Evolutionary conservation across 805 yeast genomes (phyloP), one percentile per base, ranked within the genome.

Genomic region (Metschnikowia cubensis): DNA sequence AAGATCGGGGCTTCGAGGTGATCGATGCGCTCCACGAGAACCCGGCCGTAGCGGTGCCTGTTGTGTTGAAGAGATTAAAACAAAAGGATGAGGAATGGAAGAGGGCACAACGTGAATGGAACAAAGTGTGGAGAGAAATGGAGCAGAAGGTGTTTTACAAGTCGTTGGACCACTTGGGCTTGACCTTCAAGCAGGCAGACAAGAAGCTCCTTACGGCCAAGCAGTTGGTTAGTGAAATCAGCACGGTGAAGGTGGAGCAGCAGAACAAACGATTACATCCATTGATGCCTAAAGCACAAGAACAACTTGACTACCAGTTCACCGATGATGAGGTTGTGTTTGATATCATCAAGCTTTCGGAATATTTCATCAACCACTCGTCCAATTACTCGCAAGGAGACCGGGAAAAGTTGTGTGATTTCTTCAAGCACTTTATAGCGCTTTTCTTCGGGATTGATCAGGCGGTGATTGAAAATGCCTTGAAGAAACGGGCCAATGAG

Each of bases 51-150:
- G 95, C 99, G 0, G 94, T 94, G 34, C 98, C 99, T 1, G 84
- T 94, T 51, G 95, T 94, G 13, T 75, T 94, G 67, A 88, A 85
- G 59, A 82, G 99, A 63, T 79, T 94, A 65, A 94, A 94, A 69
- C 98, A 94, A 69, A 94, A 94, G 69, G 98, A 94, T 65, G 98
- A 94, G 69, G 99, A 94, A 69, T 94, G 99, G 99, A 87, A 89
- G 68, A 82, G 97, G 54, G 91, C 97, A 1, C 99, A 92, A 62
- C 82, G 98, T 60, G 98, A 94, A 66, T 94, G 99, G 98, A 92
- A 92, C 70, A 92, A 92, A 65, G 96, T 90, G 13, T 94, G 99
- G 99, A 83, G 99, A 64, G 98, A 92, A 69, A 83, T 95, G 70
- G 99, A 94, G 68, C 96, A 91, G 63, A 91, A 89, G 61, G 96